These are phyloP conservation scores for Aurantiochytrium sp. DNA, from an alignment of 108 stramenopile genomes.

Conservation along the genomic window DNA sequence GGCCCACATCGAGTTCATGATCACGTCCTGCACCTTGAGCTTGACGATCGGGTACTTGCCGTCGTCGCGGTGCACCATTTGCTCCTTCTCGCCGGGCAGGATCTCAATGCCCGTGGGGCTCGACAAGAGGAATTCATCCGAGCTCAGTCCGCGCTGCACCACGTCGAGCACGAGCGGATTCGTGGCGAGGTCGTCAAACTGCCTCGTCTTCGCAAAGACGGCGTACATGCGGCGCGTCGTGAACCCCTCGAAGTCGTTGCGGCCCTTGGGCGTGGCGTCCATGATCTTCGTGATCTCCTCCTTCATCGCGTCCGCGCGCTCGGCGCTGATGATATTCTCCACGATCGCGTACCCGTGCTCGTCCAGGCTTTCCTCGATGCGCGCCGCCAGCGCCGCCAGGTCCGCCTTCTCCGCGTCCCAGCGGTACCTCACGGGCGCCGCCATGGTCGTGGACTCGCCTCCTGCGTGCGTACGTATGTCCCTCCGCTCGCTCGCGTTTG, in stretches of 20 bases:
- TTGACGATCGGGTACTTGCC: slow-evolving; percentile 11
- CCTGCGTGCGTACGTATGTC: too few relatives aligned
- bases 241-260: neutral
- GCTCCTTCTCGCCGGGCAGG: neutral
- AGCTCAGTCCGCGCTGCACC: neutral
- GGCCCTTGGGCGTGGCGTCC: neutral
- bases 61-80: neutral
- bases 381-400: neutral
- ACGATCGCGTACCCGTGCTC: slow-evolving; percentile 1
- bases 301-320: neutral
- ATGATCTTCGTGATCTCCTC: neutral
- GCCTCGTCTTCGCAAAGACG: neutral
- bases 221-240: slow-evolving; percentile 9
- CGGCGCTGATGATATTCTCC: neutral
- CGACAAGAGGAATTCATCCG: neutral
- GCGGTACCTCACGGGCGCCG: too few relatives aligned
- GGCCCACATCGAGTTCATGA: slow-evolving; percentile 29
- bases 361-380: neutral
- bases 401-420: too few relatives aligned
- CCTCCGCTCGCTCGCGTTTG: too few relatives aligned
- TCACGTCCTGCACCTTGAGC: neutral
- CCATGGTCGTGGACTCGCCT: too few relatives aligned
- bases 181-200: neutral
- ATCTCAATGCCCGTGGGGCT: neutral
- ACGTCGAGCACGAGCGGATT: neutral